Evolutionary conservation across 306 rosid species (phyloP).

Genomic region (Dalbergia cochinchinensis): DNA sequence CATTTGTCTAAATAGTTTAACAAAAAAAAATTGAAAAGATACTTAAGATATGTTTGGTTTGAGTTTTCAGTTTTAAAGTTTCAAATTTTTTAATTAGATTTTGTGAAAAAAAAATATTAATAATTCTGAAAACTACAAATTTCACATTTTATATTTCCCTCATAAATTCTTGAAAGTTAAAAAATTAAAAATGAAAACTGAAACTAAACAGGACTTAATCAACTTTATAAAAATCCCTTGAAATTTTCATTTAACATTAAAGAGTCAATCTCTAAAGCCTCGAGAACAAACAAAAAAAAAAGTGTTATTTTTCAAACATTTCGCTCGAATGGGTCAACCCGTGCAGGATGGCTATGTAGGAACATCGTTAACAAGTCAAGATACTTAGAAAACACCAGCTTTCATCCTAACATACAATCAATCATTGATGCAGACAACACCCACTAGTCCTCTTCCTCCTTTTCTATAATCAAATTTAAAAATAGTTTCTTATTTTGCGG

Average conservation of each 20-base stretch:
- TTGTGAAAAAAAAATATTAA: too few species aligned
- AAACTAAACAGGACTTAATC: too few species aligned
- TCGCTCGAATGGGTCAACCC: not conserved
- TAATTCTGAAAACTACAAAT: too few species aligned
- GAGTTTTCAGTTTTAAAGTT: too few species aligned
- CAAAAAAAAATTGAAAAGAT: too few species aligned
- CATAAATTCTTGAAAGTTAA: too few species aligned
- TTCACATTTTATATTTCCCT: too few species aligned
- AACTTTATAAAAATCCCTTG: not conserved
- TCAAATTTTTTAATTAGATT: too few species aligned
- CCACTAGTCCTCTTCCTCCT: not conserved
- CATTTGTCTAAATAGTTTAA: too few species aligned
- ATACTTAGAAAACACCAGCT: constrained; percentile 7
- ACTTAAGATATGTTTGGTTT: too few species aligned
- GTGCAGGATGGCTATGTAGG: too few species aligned
- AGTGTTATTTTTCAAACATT: not conserved
- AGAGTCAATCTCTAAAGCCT: not conserved
- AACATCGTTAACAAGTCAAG: constrained; percentile 25
- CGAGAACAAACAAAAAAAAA: not conserved
- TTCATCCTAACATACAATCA: not conserved
- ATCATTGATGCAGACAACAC: not conserved
- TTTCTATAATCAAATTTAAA: constrained; percentile 2
- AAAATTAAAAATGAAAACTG: too few species aligned
- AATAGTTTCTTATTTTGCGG: not conserved
- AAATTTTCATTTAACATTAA: not conserved